phyloP scores from a whole-genome alignment of 352 stramenopile species.

The Pythium rhizo-oryzae region DNA sequence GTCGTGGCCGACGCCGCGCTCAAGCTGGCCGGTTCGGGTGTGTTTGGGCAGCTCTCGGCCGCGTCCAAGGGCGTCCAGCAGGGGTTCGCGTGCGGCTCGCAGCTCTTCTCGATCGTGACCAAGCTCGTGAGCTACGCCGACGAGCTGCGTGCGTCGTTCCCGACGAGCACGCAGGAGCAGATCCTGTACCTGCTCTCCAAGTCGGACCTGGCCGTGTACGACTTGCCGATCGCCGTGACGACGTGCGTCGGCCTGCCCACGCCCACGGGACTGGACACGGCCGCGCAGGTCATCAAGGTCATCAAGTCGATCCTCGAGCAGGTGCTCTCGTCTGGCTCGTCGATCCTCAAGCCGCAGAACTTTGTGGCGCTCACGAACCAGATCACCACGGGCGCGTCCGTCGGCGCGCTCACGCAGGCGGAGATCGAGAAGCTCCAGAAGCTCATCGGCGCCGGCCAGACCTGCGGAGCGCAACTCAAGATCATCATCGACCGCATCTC shows the following conservation, averaged over 20 bases:
- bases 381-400: neutral
- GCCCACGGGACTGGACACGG: slow-evolving; percentile 23
- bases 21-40: slow-evolving; percentile 50
- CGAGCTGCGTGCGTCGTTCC: slow-evolving; percentile 11
- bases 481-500: slow-evolving; percentile 22
- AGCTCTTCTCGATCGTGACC: slow-evolving; percentile 49
- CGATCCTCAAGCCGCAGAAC: slow-evolving; percentile 8
- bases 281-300: slow-evolving; percentile 38
- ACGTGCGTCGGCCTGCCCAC: slow-evolving; percentile 41
- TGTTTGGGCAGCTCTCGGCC: slow-evolving; percentile 50
- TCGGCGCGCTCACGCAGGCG: neutral
- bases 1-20: slow-evolving; percentile 52
- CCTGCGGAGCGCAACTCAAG: slow-evolving; percentile 30
- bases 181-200: slow-evolving; percentile 46
- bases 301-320: slow-evolving; percentile 31
- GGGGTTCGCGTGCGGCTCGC: slow-evolving; percentile 49
- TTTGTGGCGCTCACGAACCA: slow-evolving; percentile 18
- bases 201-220: slow-evolving; percentile 45
- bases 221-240: slow-evolving; percentile 48
- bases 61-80: slow-evolving; percentile 49
- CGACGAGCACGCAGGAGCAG: slow-evolving; percentile 35
- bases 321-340: slow-evolving; percentile 3
- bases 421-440: slow-evolving; percentile 23
- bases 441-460: slow-evolving; percentile 19
- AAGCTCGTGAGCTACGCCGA: slow-evolving; percentile 36